phyloP scores from a whole-genome alignment of 2,329 filamentous ascomycete genomes.

The Biscogniauxia marginata region DNA sequence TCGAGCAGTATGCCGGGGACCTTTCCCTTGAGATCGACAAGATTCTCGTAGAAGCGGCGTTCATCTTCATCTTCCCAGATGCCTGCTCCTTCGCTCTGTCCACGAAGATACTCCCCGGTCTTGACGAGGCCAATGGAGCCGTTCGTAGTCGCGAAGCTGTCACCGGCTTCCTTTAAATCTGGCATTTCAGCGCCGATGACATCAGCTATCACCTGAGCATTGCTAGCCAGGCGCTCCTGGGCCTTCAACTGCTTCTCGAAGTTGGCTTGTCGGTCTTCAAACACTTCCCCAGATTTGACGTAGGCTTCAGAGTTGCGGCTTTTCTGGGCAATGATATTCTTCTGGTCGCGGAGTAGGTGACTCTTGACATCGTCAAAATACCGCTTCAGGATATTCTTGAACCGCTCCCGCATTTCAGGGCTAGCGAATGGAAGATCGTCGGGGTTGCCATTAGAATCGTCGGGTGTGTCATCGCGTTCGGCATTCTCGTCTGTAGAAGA shows the following conservation, averaged over 20 bases:
- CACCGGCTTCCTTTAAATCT: constrained; percentile 80
- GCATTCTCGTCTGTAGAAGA: constrained; percentile 41
- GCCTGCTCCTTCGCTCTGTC: constrained; percentile 84
- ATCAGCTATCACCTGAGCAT: constrained; percentile 89
- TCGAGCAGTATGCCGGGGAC: constrained; percentile 92
- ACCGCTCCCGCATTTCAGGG: constrained; percentile 77
- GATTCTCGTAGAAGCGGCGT: constrained; percentile 94
- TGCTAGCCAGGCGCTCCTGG: constrained; percentile 85
- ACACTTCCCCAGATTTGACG: constrained; percentile 96
- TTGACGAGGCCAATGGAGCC: constrained; percentile 91
- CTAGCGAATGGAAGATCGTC: constrained; percentile 74
- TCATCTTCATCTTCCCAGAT: constrained; percentile 99
- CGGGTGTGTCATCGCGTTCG: constrained; percentile 52
- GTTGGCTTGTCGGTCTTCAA: constrained; percentile 93
- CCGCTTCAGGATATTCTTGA: constrained; percentile 77
- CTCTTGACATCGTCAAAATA: constrained; percentile 93
- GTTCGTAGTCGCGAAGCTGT: constrained; percentile 61
- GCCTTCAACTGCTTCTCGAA: constrained; percentile 92
- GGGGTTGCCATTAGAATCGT: constrained; percentile 40
- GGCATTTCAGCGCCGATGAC: constrained; percentile 90
- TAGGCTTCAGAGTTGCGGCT: constrained; percentile 97
- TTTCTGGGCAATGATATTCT: constrained; percentile 80
- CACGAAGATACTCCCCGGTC: constrained; percentile 86
- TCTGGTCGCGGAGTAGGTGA: constrained; percentile 88
- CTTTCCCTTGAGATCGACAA: constrained; percentile 92